These are phyloP conservation scores for Crataegus laevigata DNA, from an alignment of 306 rosid species.

Conservation along the genomic window DNA sequence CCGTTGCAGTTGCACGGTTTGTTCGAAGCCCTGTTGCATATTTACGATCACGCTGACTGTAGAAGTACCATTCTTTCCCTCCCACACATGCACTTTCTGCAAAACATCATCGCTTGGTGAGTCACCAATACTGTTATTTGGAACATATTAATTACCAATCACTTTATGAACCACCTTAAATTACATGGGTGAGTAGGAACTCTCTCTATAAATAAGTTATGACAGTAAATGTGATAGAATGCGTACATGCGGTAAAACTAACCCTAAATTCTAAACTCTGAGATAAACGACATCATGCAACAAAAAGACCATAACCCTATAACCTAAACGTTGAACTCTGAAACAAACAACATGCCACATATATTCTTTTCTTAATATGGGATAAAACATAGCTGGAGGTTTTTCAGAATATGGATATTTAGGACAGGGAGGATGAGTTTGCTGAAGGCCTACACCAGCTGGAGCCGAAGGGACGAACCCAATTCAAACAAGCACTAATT, in stretches of 20 bases:
- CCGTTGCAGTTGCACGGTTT: conserved; percentile 85
- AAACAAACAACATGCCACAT: background rate
- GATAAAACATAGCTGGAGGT: background rate
- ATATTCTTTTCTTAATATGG: background rate
- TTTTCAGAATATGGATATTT: too few relatives aligned
- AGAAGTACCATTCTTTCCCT: conserved; percentile 91
- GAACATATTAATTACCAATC: background rate
- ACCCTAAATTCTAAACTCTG: background rate
- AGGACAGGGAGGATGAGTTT: too few relatives aligned
- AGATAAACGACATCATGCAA: background rate
- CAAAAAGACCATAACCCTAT: background rate
- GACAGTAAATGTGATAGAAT: background rate
- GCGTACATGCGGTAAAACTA: background rate
- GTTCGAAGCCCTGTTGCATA: conserved; percentile 83
- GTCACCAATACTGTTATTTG: background rate
- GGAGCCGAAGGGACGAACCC: background rate
- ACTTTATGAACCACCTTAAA: background rate
- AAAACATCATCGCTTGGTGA: background rate
- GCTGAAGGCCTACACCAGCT: background rate
- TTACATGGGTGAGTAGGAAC: background rate
- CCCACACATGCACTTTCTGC: conserved; percentile 78
- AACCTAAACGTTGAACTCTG: background rate
- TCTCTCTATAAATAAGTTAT: too few relatives aligned
- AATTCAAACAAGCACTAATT: background rate
- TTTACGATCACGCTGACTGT: conserved; percentile 71